A percentile compares a stretch with the other conserved stretches of the same genome.
phyloP scores from a whole-genome alignment of 176 grass and related monocot genomes.

The Juncus inflexus region DNA sequence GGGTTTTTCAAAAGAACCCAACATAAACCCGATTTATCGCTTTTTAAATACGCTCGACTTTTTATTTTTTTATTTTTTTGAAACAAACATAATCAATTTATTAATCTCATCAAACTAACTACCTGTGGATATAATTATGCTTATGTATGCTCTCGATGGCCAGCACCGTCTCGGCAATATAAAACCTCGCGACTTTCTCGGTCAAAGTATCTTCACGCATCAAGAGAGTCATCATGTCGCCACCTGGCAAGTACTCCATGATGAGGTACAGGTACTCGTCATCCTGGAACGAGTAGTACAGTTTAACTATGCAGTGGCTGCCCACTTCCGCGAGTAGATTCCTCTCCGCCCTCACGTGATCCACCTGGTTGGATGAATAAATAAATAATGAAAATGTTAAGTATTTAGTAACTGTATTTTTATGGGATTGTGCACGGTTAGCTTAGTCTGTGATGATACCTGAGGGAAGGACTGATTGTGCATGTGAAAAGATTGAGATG shows the following conservation, averaged over 20 bases:
- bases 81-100: no score
- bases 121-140: slow-evolving; percentile 99
- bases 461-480: no score
- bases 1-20: no score
- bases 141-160: slow-evolving; percentile 98
- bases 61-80: no score
- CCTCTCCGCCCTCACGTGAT: slow-evolving; percentile 99
- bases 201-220: slow-evolving; percentile 95
- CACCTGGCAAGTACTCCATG: slow-evolving; percentile 96
- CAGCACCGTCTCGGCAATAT: slow-evolving; percentile 89
- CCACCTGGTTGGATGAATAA: slow-evolving; percentile 63
- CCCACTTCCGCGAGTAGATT: slow-evolving; percentile 95
- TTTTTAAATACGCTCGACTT: no score
- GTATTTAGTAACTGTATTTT: no score
- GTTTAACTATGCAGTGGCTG: slow-evolving; percentile 92
- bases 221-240: slow-evolving; percentile 97
- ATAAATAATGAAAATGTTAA: no score
- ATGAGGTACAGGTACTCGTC: slow-evolving; percentile 84
- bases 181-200: slow-evolving; percentile 84
- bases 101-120: slow-evolving; percentile 22
- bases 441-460: no score
- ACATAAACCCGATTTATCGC: no score
- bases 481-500: no score
- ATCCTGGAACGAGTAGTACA: slow-evolving; percentile 99
- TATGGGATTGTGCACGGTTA: no score